Evolutionary conservation across 441 rosid species (phyloP).

Genomic region (Populus hybrid): DNA sequence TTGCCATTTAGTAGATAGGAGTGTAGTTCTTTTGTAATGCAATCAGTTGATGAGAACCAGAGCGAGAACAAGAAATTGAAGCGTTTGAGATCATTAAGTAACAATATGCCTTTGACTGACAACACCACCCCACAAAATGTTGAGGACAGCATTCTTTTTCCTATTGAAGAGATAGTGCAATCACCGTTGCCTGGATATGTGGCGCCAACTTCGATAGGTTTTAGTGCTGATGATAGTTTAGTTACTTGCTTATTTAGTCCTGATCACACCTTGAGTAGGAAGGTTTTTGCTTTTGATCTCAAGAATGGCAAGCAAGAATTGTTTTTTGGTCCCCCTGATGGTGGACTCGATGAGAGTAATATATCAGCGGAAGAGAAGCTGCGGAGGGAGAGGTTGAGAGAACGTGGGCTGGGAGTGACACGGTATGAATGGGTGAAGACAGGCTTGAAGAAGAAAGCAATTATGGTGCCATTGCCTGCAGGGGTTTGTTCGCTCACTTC

Average conservation of each 20-base stretch:
- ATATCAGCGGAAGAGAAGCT: slow-evolving; percentile 84
- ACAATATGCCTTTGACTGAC: slow-evolving; percentile 63
- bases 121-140: slow-evolving; percentile 30
- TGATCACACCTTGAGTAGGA: slow-evolving; percentile 63
- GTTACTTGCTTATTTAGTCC: slow-evolving; percentile 71
- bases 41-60: slow-evolving; percentile 40
- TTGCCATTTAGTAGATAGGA: slow-evolving; percentile 18
- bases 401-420: slow-evolving; percentile 96
- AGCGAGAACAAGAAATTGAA: slow-evolving; percentile 45
- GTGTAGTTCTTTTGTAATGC: slow-evolving; percentile 47
- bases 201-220: slow-evolving; percentile 70
- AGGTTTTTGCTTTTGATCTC: slow-evolving; percentile 62
- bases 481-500: slow-evolving; percentile 62
- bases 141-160: slow-evolving; percentile 45
- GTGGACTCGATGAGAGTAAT: slow-evolving; percentile 89
- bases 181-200: slow-evolving; percentile 86
- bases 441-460: slow-evolving; percentile 53
- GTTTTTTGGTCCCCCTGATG: slow-evolving; percentile 77
- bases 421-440: slow-evolving; percentile 92
- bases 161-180: slow-evolving; percentile 79
- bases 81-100: slow-evolving; percentile 37
- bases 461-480: slow-evolving; percentile 86
- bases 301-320: slow-evolving; percentile 51
- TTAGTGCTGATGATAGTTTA: slow-evolving; percentile 79
- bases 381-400: slow-evolving; percentile 88